Base-by-base conservation (phyloP, 228 moss, liverwort and hornwort genomes). In the Sphagnum fallax region DNA sequence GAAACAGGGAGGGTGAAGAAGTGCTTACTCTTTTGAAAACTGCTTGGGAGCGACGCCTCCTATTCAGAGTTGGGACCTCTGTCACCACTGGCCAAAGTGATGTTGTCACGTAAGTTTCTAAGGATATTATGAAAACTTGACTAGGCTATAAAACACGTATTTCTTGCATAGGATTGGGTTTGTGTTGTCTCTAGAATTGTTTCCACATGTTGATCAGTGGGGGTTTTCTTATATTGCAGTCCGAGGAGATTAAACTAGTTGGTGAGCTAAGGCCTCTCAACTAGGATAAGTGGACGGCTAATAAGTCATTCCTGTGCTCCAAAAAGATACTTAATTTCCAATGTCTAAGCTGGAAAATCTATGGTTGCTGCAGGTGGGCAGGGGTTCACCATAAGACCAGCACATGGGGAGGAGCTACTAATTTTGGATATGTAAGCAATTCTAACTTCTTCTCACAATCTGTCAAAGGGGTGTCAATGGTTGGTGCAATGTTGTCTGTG, bases 311-410 rank as follows among this genome's bases (percentile, higher is more conserved):
- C 32, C 32, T 32, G 32, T 32, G 32, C 32, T 32, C 32, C 32
- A 32, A 32, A 32, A 32, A 32, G 32, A 32, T 11, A 62, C 62
- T 16, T 62, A 47, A 16, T 47, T 10, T 62, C 32, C 32, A 32
- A 32, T 32, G 32, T 32, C 32, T 32, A 32, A 32, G 32, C 18
- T 66, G 63, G 0, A 12, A 53, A 12, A 47, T 71, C 5, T 51
- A 50, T 8, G 5, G 16, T 71, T 63, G 65, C 16, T 71, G 62
- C 75, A 88, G 88, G 66, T 88, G 88, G 88, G 69, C 88, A 75
- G 88, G 88, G 60, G 84, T 88, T 55, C 88, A 88, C 69, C 88
- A 88, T 67, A 88, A 88, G 78, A 88, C 88, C 14, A 81, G 32
- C 68, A 82, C 88, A 53, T 76, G 85, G 79, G 88, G 88, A 65